Base-by-base conservation (phyloP, 2,329 filamentous ascomycete genomes). In the Trichoderma lentiforme region DNA sequence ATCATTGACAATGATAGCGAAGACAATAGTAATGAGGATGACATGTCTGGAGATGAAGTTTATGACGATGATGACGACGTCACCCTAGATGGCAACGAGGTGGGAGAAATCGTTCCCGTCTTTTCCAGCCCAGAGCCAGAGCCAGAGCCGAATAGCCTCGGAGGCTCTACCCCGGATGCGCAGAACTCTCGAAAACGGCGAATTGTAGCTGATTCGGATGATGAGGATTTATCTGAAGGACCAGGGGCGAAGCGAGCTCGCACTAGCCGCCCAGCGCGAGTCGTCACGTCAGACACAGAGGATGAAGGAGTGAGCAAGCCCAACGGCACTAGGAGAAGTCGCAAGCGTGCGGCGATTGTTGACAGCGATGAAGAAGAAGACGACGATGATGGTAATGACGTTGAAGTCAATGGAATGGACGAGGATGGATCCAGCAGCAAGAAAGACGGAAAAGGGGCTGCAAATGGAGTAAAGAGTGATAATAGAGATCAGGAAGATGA, bases 61-160 rank as follows among this genome's bases (percentile, higher is more conserved):
- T 72, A 75, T 14, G 75, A 69, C 2, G 78, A 78, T 7, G 73
- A 60, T 34, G 56, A 34, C 3, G 18, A 32, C 15, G 6, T 12
- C 28, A 32, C n/a, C 18, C 3, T 32, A 7, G 12, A 60, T 60
- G 57, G 9, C 6, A 21, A 72, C 5, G 74, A 72, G 4, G 71
- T 73, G 12, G 74, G 72, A 2, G 65, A 61, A 3, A 69, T 65
- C 0, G 74, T 70, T 1, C 76, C 76, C 15, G 74, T 76, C 2
- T 81, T 81, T 28, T 82, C 79, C 1, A 80, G 78, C 6, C 80
- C 78, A 0, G 79, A 81, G 26, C 73, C 73, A 0, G 79, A 81
- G 28, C 73, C 73, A 47, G 79, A 75, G 9, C 57, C 21, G 70
- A 65, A 2, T 26, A 24, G 60, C 12, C 34, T 32, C n/a, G 26